phyloP scores from a whole-genome alignment of 2,329 filamentous ascomycete species.

The Sporothrix pseudoabietina region DNA sequence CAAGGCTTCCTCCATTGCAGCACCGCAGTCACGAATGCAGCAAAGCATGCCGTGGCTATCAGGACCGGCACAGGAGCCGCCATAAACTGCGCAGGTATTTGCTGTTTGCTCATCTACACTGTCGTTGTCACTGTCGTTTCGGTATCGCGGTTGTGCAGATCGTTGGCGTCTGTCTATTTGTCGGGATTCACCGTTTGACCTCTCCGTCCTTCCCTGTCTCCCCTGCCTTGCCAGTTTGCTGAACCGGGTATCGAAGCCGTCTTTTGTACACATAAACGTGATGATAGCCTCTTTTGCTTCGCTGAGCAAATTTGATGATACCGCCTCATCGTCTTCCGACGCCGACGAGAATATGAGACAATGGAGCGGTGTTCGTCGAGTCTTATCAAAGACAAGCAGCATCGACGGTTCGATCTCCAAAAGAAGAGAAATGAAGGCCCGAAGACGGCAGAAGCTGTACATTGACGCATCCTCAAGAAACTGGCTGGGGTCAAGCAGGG shows the following conservation, averaged over 20 bases:
- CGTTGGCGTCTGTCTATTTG: background rate
- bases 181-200: background rate
- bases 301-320: background rate
- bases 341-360: slow-evolving; percentile 1
- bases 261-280: slow-evolving; percentile 4
- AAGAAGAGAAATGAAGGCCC: slow-evolving; percentile 9
- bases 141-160: background rate
- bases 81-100: background rate
- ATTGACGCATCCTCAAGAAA: slow-evolving; percentile 11
- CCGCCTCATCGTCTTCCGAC: slow-evolving; percentile 7
- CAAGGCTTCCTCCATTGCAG: background rate
- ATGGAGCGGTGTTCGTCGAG: slow-evolving; percentile 9
- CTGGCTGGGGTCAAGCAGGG: slow-evolving; percentile 7
- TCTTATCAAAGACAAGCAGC: background rate
- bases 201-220: background rate
- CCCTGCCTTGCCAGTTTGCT: background rate
- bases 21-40: slow-evolving; percentile 13
- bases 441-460: slow-evolving; percentile 20
- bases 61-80: background rate
- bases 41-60: background rate
- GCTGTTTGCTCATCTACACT: background rate
- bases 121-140: background rate
- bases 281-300: slow-evolving; percentile 15
- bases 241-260: background rate
- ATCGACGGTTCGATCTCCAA: slow-evolving; percentile 14